Evolutionary conservation across 345 rosid genomes (phyloP).

Genomic region (Acer saccharum): DNA sequence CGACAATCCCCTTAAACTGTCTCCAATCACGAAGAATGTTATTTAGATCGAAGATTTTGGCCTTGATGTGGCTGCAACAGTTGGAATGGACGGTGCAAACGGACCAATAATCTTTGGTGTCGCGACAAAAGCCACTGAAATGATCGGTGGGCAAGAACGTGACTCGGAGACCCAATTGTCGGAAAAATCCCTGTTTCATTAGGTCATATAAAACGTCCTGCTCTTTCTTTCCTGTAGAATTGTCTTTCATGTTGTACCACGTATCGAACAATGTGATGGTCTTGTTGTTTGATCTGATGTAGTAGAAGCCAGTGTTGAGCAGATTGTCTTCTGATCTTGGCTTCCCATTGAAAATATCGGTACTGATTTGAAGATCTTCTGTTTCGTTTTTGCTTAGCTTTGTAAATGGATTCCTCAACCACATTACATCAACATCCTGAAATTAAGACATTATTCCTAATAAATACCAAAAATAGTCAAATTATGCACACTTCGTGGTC

Average conservation of each 20-base stretch:
- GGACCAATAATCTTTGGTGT: constrained; percentile 45
- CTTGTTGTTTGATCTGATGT: constrained; percentile 62
- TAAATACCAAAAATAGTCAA: no score
- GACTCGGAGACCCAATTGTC: constrained; percentile 40
- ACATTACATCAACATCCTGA: constrained; percentile 76
- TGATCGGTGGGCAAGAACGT: constrained; percentile 52
- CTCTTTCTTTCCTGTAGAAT: constrained; percentile 58
- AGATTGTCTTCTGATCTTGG: constrained; percentile 33
- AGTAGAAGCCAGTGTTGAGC: constrained; percentile 78
- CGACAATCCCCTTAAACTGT: constrained; percentile 29
- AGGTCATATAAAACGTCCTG: constrained; percentile 67
- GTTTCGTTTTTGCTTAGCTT: constrained; percentile 36
- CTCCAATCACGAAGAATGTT: constrained; percentile 67
- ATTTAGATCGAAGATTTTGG: constrained; percentile 64
- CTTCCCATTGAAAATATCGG: constrained; percentile 42
- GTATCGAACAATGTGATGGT: constrained; percentile 55
- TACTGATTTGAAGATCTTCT: constrained; percentile 71
- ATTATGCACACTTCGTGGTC: no score
- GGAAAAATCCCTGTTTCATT: constrained; percentile 34
- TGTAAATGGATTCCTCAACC: constrained; percentile 68
- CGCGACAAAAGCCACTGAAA: constrained; percentile 83
- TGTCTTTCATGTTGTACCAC: constrained; percentile 67
- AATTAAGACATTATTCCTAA: neutral
- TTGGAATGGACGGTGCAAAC: constrained; percentile 83
- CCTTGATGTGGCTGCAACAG: constrained; percentile 69